Conservation (phyloP, 2,329 filamentous ascomycete genomes). For the Fusarium bactridioides region DNA sequence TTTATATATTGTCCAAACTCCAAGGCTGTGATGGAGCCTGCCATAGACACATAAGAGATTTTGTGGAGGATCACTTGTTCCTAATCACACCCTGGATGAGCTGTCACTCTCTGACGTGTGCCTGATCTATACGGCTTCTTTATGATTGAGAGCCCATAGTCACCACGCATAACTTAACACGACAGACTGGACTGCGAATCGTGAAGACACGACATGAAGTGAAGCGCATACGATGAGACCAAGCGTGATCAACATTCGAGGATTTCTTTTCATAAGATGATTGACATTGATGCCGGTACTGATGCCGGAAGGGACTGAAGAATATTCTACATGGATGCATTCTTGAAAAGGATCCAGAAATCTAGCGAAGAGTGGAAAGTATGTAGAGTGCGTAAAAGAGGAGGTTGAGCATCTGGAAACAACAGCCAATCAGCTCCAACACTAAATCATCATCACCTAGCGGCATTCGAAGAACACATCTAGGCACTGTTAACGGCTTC, state of each 20-base stretch:
- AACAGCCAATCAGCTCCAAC: fast-evolving
- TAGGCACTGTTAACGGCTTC: not conserved
- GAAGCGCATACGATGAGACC: fast-evolving
- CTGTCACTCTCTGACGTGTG: too few relatives aligned
- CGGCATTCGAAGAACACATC: too few relatives aligned
- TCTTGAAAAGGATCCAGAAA: fast-evolving
- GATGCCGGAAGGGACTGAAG: not conserved
- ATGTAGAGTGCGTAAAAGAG: fast-evolving
- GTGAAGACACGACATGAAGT: fast-evolving
- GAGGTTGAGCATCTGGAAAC: too few relatives aligned
- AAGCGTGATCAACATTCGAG: not conserved
- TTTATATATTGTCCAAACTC: too few relatives aligned
- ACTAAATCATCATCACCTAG: not conserved
- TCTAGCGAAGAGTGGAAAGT: not conserved
- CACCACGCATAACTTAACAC: fast-evolving
- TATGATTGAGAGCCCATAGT: fast-evolving
- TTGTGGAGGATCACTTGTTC: fast-evolving
- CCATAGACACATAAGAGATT: fast-evolving
- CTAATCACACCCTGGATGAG: not conserved
- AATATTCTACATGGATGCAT: too few relatives aligned
- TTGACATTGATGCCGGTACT: fast-evolving
- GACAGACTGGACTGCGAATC: fast-evolving
- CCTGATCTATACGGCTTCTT: fast-evolving
- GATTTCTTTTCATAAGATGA: fast-evolving
- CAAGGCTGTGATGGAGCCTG: not conserved